These are phyloP conservation scores for Dianthus caryophyllus DNA, from an alignment of 148 eudicot genomes.

Conservation along the genomic window DNA sequence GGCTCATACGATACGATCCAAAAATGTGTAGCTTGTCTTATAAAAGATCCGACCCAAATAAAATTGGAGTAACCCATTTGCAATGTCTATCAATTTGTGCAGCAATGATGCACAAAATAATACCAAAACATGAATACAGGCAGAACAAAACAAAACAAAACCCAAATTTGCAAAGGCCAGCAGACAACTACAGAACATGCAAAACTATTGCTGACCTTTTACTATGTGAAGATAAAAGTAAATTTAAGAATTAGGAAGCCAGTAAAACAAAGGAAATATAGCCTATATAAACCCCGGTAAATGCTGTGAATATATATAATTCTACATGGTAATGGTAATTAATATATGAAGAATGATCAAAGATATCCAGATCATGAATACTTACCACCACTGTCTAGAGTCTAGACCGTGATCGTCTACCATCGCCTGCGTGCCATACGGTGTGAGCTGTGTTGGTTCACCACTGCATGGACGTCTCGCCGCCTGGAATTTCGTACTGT, in stretches of 20 bases:
- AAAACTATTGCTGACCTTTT: background rate
- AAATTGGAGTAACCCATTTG: no score
- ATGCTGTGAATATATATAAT: background rate
- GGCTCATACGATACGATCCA: no score
- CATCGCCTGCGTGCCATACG: background rate
- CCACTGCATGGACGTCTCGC: background rate
- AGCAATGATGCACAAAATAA: background rate
- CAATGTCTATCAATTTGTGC: no score
- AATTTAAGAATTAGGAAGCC: background rate
- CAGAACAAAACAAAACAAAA: background rate
- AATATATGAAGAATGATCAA: background rate
- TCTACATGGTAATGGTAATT: conserved; percentile 15
- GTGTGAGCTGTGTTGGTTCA: background rate
- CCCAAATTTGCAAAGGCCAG: background rate
- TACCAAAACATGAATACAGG: background rate
- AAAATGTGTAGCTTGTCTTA: no score
- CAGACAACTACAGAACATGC: background rate
- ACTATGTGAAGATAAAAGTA: conserved; percentile 7
- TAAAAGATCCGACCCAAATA: no score
- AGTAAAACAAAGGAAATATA: background rate
- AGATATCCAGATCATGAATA: conserved; percentile 4
- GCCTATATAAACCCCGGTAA: background rate
- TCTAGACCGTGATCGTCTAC: background rate
- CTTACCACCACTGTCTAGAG: no score
- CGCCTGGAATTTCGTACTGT: background rate